A percentile compares a stretch with the other conserved stretches of the same genome.
phyloP scores from a whole-genome alignment of 495 filamentous ascomycete species.

The Penicillium salamii region DNA sequence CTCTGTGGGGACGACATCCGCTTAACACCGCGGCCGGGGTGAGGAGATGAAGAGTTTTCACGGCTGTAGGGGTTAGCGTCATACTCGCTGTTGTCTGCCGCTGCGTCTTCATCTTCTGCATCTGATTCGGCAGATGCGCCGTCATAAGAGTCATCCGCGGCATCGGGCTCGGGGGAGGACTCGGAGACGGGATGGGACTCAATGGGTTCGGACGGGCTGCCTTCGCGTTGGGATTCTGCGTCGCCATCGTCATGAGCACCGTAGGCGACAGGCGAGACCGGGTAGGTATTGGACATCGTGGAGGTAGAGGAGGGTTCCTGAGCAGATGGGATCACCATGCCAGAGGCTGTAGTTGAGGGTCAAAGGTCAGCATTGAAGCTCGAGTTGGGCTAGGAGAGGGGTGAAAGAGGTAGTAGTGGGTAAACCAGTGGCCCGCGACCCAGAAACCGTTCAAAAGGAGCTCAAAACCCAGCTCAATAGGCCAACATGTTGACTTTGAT shows the following conservation, averaged over 20 bases:
- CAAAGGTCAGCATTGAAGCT: constrained; percentile 47
- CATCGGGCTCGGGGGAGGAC: constrained; percentile 57
- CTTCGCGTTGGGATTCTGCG: constrained; percentile 45
- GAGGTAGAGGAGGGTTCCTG: constrained; percentile 40
- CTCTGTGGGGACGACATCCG: constrained; percentile 69
- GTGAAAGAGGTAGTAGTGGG: constrained; percentile 15
- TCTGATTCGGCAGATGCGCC: constrained; percentile 37
- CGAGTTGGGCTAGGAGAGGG: constrained; percentile 16
- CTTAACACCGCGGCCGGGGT: constrained; percentile 64
- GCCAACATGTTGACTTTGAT: constrained; percentile 38
- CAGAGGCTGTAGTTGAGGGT: constrained; percentile 42
- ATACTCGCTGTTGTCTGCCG: constrained; percentile 61
- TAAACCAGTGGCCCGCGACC: constrained; percentile 39
- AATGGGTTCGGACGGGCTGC: constrained; percentile 49
- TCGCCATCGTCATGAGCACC: constrained; percentile 36
- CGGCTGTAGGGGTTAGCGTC: constrained; percentile 47
- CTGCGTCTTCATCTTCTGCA: constrained; percentile 76
- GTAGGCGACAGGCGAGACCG: constrained; percentile 37
- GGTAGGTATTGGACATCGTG: constrained; percentile 49
- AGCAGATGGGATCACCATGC: constrained; percentile 53
- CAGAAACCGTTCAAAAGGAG: constrained; percentile 24
- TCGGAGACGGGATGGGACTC: constrained; percentile 43
- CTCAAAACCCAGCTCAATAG: constrained; percentile 22
- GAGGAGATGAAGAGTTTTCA: constrained; percentile 64
- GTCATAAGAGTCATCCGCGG: constrained; percentile 57